A percentile compares a stretch with the other conserved stretches of the same genome.
These are phyloP conservation scores for Pachyrhizus erosus DNA, from an alignment of 306 rosid genomes.

Conservation along the genomic window DNA sequence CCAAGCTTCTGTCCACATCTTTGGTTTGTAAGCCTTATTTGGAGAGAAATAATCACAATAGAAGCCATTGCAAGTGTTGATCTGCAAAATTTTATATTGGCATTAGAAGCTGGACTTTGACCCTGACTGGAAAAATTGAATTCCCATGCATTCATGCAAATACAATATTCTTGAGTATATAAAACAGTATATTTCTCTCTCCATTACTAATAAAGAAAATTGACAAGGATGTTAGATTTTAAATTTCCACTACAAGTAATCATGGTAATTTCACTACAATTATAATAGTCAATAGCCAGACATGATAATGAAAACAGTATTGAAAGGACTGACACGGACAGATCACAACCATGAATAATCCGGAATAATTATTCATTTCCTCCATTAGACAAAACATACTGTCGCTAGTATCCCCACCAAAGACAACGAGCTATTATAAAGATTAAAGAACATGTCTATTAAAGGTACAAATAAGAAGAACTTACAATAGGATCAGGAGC, in stretches of 20 bases:
- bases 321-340: constrained; percentile 30
- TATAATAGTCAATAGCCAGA: constrained; percentile 34
- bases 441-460: constrained; percentile 22
- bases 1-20: constrained; percentile 99
- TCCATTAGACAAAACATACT: constrained; percentile 37
- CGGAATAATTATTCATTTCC: constrained; percentile 41
- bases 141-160: constrained; percentile 29
- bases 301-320: constrained; percentile 32
- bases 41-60: constrained; percentile 97
- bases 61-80: constrained; percentile 95
- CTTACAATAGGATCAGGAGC: constrained; percentile 99
- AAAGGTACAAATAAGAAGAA: constrained; percentile 33
- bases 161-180: constrained; percentile 34
- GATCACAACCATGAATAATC: constrained; percentile 48
- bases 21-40: constrained; percentile 92
- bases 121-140: constrained; percentile 2
- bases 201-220: constrained; percentile 22
- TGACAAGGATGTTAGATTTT: constrained; percentile 14
- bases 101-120: constrained; percentile 36
- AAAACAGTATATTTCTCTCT: constrained; percentile 15
- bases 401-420: constrained; percentile 50
- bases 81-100: constrained; percentile 54
- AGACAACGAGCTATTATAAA: constrained; percentile 16
- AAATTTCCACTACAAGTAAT: constrained; percentile 20
- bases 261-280: constrained; percentile 33